Percentiles rank a stretch among this genome's conserved stretches.
These are phyloP conservation scores for Nigrograna mackinnonii DNA, from an alignment of 2,329 filamentous ascomycete species.

Conservation along the genomic window DNA sequence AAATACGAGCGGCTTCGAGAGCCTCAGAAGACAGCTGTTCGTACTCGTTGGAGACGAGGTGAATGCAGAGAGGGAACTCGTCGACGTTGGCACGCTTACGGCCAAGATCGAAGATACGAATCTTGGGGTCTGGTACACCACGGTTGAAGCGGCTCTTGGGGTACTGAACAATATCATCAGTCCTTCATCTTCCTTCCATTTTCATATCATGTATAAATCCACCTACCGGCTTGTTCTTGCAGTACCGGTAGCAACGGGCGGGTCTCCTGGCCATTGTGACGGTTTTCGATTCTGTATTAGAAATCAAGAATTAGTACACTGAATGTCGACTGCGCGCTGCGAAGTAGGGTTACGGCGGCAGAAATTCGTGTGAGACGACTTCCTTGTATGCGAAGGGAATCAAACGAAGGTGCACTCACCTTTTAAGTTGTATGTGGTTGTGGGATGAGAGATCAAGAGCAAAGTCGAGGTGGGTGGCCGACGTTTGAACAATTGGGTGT, in stretches of 20 bases:
- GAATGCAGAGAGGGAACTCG: slow-evolving; percentile 97
- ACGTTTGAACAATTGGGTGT: slow-evolving; percentile 1
- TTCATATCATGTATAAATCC: slow-evolving; percentile 16
- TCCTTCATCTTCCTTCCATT: slow-evolving; percentile 16
- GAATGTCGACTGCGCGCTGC: slow-evolving; percentile 13
- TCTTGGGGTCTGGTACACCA: slow-evolving; percentile 83
- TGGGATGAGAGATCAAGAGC: slow-evolving; percentile 10
- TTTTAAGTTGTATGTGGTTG: slow-evolving; percentile 30
- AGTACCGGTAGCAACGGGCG: slow-evolving; percentile 99
- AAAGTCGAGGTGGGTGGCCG: slow-evolving; percentile 3
- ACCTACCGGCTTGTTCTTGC: slow-evolving; percentile 96
- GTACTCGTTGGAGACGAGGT: slow-evolving; percentile 99
- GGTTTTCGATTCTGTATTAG: slow-evolving; percentile 62
- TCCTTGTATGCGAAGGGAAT: no score
- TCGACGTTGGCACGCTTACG: slow-evolving; percentile 98
- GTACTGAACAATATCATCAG: slow-evolving; percentile 70
- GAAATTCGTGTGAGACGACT: no score
- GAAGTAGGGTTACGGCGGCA: slow-evolving; percentile 4
- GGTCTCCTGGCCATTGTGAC: slow-evolving; percentile 99
- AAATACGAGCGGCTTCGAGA: slow-evolving; percentile 99
- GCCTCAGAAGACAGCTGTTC: slow-evolving; percentile 99
- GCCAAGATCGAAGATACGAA: slow-evolving; percentile 98
- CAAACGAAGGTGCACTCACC: slow-evolving; percentile 26
- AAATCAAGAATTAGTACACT: slow-evolving; percentile 55
- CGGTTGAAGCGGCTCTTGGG: slow-evolving; percentile 99